These are phyloP conservation scores for Camptophora hylomeconis DNA, from an alignment of 2,329 filamentous ascomycete genomes.

Conservation along the genomic window DNA sequence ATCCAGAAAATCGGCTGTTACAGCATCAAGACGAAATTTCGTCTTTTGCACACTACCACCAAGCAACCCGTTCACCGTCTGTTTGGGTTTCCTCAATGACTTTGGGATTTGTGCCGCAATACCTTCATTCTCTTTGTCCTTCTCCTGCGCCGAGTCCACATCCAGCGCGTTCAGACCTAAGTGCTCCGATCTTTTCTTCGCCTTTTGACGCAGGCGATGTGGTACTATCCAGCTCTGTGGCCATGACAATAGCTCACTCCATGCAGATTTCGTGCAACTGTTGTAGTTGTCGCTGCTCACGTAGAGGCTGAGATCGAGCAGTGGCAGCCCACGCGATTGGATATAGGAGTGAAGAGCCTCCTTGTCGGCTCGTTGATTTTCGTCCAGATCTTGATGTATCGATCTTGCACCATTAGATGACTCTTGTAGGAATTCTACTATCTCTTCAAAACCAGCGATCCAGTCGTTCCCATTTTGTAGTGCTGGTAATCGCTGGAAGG, in stretches of 20 bases:
- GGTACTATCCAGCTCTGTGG: slow-evolving; percentile 81
- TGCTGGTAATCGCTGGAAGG: slow-evolving; percentile 47
- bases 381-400: slow-evolving; percentile 31
- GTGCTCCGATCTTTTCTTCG: slow-evolving; percentile 56
- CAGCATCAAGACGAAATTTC: slow-evolving; percentile 61
- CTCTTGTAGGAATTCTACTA: slow-evolving; percentile 37
- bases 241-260: slow-evolving; percentile 67
- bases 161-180: slow-evolving; percentile 58
- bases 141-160: slow-evolving; percentile 37
- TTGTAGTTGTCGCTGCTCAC: slow-evolving; percentile 83
- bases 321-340: slow-evolving; percentile 57
- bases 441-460: slow-evolving; percentile 41
- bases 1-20: slow-evolving; percentile 58
- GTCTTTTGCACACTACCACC: slow-evolving; percentile 55
- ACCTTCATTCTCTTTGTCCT: slow-evolving; percentile 23
- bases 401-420: slow-evolving; percentile 36
- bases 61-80: slow-evolving; percentile 49
- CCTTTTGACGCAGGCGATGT: slow-evolving; percentile 55
- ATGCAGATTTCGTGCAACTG: slow-evolving; percentile 62
- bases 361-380: slow-evolving; percentile 32
- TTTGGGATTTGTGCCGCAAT: slow-evolving; percentile 23
- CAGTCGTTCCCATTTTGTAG: slow-evolving; percentile 41
- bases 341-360: slow-evolving; percentile 51
- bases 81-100: slow-evolving; percentile 42
- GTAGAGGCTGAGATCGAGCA: slow-evolving; percentile 79